Evolutionary conservation across 1,139 yeast species (phyloP).

Genomic region (Yarrowia galli): DNA sequence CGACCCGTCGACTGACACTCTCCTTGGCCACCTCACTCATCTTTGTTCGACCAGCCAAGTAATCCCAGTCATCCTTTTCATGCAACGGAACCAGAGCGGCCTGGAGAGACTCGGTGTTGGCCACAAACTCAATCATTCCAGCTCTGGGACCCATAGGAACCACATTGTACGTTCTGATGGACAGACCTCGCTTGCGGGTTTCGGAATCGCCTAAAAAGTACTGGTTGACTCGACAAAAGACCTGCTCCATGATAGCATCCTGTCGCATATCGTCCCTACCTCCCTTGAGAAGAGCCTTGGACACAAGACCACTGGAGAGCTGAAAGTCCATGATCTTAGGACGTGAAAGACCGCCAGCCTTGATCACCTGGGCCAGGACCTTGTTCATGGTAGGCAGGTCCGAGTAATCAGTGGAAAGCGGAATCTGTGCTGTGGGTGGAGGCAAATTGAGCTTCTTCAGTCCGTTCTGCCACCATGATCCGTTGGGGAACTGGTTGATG

Average conservation of each 20-base stretch:
- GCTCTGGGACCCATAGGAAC: conserved; percentile 87
- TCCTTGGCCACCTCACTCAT: conserved; percentile 68
- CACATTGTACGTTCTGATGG: conserved; percentile 84
- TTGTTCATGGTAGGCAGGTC: conserved; percentile 58
- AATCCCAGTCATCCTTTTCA: conserved; percentile 55
- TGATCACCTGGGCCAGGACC: conserved; percentile 57
- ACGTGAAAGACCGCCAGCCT: conserved; percentile 83
- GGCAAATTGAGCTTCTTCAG: conserved; percentile 62
- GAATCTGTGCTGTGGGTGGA: conserved; percentile 66
- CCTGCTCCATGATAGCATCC: conserved; percentile 98
- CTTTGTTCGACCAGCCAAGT: conserved; percentile 65
- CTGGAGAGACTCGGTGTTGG: conserved; percentile 72
- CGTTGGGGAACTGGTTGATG: conserved; percentile 28
- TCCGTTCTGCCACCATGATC: conserved; percentile 61
- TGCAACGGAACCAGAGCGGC: conserved; percentile 73
- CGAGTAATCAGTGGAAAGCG: conserved; percentile 51
- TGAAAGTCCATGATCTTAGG: conserved; percentile 75
- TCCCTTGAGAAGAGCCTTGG: conserved; percentile 73
- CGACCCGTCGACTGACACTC: conserved; percentile 57
- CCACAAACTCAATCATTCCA: conserved; percentile 91
- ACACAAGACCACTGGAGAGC: conserved; percentile 64
- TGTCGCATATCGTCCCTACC: conserved; percentile 93
- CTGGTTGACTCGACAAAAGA: conserved; percentile 83
- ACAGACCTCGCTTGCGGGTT: conserved; percentile 63
- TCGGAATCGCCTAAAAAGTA: conserved; percentile 65